Base-by-base conservation (phyloP, 2,329 filamentous ascomycete genomes). In the Aotearoamyces nothofagi region DNA sequence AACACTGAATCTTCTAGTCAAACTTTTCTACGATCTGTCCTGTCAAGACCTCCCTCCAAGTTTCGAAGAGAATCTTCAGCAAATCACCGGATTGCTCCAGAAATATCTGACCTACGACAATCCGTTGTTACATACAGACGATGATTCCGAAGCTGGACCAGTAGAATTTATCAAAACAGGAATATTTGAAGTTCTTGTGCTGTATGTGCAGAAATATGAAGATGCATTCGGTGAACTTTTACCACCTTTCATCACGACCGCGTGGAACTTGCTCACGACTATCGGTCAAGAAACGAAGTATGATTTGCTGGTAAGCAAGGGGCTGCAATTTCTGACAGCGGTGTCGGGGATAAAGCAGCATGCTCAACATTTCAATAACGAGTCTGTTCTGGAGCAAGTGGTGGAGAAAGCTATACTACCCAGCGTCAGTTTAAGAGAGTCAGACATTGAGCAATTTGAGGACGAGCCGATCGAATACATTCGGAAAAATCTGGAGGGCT, bases 381-480 rank as follows among this genome's bases (percentile, higher is more conserved):
- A 84, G 45, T 66, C 68, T 4, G 77, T 82, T 3, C 60, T 96
- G 19, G 73, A 74, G 11, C 79, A 93, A 50, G 81, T 98, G 30
- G 81, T 94, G 7, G 84, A 96, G 52, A 93, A 93, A 57, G 90
- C 96, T 33, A 81, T 98, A 32, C 58, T 98, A 39, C 87, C 90
- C 7, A 98, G 98, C 46, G 72, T 98, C 33, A 78, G 79, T 10
- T 60, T 98, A 35, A 74, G 92, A 40, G 90, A 94, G 46, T 90
- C 86, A 0, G 92, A 98, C 40, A 69, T 93, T 31, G 90, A 98
- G 52, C 67, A 93, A 40, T 96, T 98, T 43, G 90, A 98, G 50
- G 92, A 98, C 49, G 92, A 98, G 58, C 90, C 90, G 0, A 98
- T 98, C 40, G 90, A 98, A 53, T 98, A 92, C 50, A 98, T 98